Evolutionary conservation across 257 asterid genomes (phyloP).

Genomic region (Fraxinus cuspidata): DNA sequence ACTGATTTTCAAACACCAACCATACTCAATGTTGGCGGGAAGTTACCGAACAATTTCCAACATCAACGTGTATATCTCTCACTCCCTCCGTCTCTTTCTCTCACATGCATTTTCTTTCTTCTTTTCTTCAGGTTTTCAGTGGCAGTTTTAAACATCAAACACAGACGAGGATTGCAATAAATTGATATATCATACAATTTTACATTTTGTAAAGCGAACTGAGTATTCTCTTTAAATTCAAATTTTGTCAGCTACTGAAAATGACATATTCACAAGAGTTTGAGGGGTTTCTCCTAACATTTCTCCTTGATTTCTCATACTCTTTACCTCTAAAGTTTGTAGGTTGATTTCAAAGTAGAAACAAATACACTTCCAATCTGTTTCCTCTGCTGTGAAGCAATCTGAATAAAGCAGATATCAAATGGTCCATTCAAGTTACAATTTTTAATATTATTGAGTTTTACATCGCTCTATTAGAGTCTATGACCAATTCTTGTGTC

Average conservation of each 20-base stretch:
- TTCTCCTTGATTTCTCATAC: neutral
- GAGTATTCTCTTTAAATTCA: neutral
- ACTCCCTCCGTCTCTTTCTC: neutral
- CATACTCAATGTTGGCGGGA: neutral
- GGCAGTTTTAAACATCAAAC: neutral
- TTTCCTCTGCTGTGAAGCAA: neutral
- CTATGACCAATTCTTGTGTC: too few species aligned
- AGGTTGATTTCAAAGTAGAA: neutral
- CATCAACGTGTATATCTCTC: neutral
- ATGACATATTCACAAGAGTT: neutral
- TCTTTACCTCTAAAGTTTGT: neutral
- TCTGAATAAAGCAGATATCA: neutral
- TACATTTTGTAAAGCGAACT: neutral
- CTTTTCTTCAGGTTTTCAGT: conserved; percentile 15
- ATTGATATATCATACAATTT: neutral
- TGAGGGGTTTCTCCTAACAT: neutral
- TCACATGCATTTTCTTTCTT: conserved; percentile 2
- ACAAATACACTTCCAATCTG: neutral
- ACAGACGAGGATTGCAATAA: neutral
- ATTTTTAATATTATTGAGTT: too few species aligned
- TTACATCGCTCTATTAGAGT: too few species aligned
- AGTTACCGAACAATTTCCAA: neutral
- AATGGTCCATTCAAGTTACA: too few species aligned
- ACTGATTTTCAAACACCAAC: neutral
- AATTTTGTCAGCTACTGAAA: neutral